Evolutionary conservation across 148 eudicot species (phyloP).

Genomic region (Chenopodium album): DNA sequence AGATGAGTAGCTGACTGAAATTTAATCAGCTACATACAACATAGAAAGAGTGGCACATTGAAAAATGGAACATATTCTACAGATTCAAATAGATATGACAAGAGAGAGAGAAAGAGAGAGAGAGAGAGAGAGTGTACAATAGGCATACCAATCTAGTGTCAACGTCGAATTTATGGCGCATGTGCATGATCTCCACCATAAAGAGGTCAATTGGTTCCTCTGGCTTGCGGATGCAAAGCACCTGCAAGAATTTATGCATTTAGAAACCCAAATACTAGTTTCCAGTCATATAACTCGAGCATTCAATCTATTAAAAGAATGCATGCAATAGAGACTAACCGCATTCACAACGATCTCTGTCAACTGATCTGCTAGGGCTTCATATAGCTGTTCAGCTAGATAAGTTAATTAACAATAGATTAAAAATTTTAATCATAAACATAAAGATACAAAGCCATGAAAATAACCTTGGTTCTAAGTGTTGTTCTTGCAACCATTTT

Average conservation of each 20-base stretch:
- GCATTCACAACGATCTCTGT: slow-evolving; percentile 84
- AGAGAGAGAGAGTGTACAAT: neutral
- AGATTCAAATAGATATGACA: slow-evolving; percentile 4
- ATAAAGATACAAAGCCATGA: neutral
- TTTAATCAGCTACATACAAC: neutral
- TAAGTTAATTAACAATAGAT: neutral
- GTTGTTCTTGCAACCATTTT: slow-evolving; percentile 99
- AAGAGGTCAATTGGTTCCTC: slow-evolving; percentile 88
- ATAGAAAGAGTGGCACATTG: neutral
- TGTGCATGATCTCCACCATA: slow-evolving; percentile 99
- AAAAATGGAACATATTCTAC: neutral
- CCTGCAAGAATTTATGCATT: slow-evolving; percentile 40
- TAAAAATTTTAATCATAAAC: neutral
- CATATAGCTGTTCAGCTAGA: slow-evolving; percentile 60
- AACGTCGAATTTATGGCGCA: slow-evolving; percentile 98
- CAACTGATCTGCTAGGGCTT: slow-evolving; percentile 90
- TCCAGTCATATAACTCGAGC: neutral
- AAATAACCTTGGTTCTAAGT: slow-evolving; percentile 77
- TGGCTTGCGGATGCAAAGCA: slow-evolving; percentile 93
- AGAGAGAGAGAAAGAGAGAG: neutral
- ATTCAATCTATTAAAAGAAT: neutral
- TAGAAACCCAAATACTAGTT: neutral
- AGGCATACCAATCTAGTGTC: slow-evolving; percentile 84
- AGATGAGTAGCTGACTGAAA: neutral
- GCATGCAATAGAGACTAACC: slow-evolving; percentile 46